phyloP scores from a whole-genome alignment of 768 basidiomycete genomes.

The Tylopilus balloui region DNA sequence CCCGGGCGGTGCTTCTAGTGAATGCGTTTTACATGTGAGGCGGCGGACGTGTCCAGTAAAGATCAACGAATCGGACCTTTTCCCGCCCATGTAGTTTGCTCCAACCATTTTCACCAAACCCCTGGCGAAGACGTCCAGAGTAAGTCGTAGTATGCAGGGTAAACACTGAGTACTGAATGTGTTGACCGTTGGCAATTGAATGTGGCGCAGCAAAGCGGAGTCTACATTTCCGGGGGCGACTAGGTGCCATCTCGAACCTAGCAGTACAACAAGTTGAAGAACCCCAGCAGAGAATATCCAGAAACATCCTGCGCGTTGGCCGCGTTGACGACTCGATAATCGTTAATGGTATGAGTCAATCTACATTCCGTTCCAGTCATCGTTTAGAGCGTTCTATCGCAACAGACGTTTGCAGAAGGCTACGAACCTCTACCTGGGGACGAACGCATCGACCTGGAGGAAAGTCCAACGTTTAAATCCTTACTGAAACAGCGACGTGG shows the following conservation, averaged over 20 bases:
- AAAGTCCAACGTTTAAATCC: slow-evolving; percentile 10
- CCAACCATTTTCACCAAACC: slow-evolving; percentile 44
- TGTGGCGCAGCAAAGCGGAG: not conserved
- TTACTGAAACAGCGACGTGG: slow-evolving; percentile 20
- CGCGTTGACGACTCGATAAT: not conserved
- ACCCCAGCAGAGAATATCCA: not conserved
- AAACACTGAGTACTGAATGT: not conserved
- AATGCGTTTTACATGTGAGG: not conserved
- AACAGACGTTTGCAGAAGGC: slow-evolving; percentile 4
- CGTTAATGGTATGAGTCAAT: slow-evolving; percentile 13
- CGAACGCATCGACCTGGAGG: slow-evolving; percentile 11
- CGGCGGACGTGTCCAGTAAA: not conserved
- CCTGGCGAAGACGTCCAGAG: not conserved
- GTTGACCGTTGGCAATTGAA: not conserved
- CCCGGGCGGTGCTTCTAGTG: slow-evolving; percentile 53
- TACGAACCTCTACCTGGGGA: slow-evolving; percentile 18
- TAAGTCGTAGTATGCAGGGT: not conserved
- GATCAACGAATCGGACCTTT: slow-evolving; percentile 41
- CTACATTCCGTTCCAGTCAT: not conserved
- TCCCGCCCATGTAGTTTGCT: slow-evolving; percentile 77
- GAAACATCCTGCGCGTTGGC: not conserved
- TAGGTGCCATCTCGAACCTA: not conserved
- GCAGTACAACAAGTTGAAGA: too few relatives aligned
- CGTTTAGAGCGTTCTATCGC: not conserved
- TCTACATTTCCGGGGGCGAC: too few relatives aligned